Base-by-base conservation (phyloP, 768 basidiomycete species). In the Gautieria morchelliformis region DNA sequence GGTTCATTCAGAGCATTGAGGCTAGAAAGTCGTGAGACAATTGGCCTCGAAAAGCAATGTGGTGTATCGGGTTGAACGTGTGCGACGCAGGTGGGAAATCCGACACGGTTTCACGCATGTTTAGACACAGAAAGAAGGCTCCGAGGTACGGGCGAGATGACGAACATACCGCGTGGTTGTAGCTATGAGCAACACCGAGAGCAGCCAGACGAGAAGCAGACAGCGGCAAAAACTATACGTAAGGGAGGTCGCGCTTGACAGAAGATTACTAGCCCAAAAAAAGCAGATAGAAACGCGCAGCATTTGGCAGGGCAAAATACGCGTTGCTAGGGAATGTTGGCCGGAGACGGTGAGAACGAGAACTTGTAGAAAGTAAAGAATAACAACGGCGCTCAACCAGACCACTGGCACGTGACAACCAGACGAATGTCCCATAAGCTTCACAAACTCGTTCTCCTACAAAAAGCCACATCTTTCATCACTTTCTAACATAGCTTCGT, bases 321-420 rank as follows among this genome's bases (percentile, higher is more conserved):
- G 17, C 11, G 42, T 44, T n/a, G 42, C 42, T n/a, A 44, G 19
- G 41, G 41, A 20, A 6, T 17, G 7, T 44, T 20, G 19, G 15
- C 41, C 19, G 47, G 6, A 17, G 47, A 49, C 14, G 48, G 48
- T 49, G 32, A 49, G 48, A 30, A 49, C 10, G 24, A 19, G 19
- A n/a, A 46, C 12, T 46, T 20, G 24, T 2, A 27, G 19, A 20
- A 17, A 46, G 48, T n/a, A 10, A 30, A 33, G 6, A 10, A 20
- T n/a, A n/a, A n/a, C n/a, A n/a, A n/a, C n/a, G n/a, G 48, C 48
- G 48, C 48, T 30, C 32, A 33, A 9, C 4, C 24, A 27, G n/a
- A n/a, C n/a, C n/a, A n/a, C n/a, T n/a, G 2, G 56, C 56, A 57
- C 56, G 56, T 57, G 56, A 57, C 56, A 22, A 49, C 56, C 32